phyloP scores from a whole-genome alignment of 805 yeast genomes.

The Candida ascalaphidarum region DNA sequence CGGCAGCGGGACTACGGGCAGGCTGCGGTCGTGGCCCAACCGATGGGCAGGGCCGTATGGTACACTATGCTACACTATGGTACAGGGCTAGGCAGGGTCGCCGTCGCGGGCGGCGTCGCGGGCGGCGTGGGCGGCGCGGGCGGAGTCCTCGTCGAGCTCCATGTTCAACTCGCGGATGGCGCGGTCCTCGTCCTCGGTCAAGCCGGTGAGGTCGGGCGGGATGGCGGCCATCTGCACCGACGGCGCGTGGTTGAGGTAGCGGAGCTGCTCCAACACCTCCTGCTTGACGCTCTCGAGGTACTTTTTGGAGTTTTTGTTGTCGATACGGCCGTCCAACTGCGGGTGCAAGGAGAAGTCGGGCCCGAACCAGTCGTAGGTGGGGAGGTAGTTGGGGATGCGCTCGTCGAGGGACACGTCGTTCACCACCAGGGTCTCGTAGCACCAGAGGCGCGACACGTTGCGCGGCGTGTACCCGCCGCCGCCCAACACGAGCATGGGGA shows the following conservation, averaged over 20 bases:
- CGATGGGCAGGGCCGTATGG: too few species aligned
- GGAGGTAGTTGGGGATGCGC: constrained; percentile 55
- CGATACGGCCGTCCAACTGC: constrained; percentile 37
- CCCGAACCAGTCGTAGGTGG: constrained; percentile 75
- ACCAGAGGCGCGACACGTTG: constrained; percentile 92
- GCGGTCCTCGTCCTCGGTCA: constrained; percentile 35
- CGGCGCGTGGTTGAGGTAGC: constrained; percentile 86
- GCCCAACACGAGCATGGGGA: constrained; percentile 87
- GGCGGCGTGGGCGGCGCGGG: constrained; percentile 5
- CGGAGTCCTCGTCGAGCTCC: constrained; percentile 13
- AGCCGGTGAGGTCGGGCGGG: constrained; percentile 56
- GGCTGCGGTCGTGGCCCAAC: too few species aligned
- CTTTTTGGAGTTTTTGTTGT: constrained; percentile 77
- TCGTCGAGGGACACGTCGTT: constrained; percentile 47
- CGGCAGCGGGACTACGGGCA: too few species aligned
- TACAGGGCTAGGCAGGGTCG: too few species aligned
- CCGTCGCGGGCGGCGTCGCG: constrained; percentile 19
- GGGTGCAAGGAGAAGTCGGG: constrained; percentile 93
- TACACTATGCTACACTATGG: too few species aligned
- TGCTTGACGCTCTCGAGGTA: constrained; percentile 73
- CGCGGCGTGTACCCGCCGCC: constrained; percentile 99
- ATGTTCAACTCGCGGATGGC: constrained; percentile 28
- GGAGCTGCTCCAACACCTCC: constrained; percentile 69
- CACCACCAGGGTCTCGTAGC: constrained; percentile 81
- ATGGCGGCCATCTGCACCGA: constrained; percentile 86